These are phyloP conservation scores for Sugiyamaella mastotermitis DNA, from an alignment of 805 yeast species.

Conservation along the genomic window DNA sequence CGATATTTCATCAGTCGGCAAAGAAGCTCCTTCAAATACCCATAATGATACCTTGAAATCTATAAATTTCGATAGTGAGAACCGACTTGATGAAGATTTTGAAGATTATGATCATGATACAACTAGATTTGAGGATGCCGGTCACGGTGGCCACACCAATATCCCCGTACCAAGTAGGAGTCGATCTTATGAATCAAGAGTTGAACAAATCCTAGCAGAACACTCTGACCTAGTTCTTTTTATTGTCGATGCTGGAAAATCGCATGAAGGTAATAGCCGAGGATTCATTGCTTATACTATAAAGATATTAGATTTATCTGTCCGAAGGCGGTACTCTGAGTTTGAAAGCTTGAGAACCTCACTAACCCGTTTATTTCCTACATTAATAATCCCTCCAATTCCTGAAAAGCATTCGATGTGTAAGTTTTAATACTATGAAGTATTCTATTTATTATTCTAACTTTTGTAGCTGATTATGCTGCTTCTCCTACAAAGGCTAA, in stretches of 20 bases:
- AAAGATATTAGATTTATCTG: slow-evolving; percentile 51
- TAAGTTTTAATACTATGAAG: slow-evolving; percentile 17
- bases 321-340: slow-evolving; percentile 85
- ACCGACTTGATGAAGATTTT: neutral
- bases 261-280: slow-evolving; percentile 69
- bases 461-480: slow-evolving; percentile 42
- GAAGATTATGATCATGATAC: neutral
- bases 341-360: slow-evolving; percentile 77
- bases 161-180: neutral
- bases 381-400: slow-evolving; percentile 84
- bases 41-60: slow-evolving; percentile 4
- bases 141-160: neutral
- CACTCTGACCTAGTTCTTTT: slow-evolving; percentile 31
- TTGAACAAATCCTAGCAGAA: slow-evolving; percentile 29
- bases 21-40: neutral
- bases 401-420: slow-evolving; percentile 75
- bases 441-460: slow-evolving; percentile 6
- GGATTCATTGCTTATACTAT: slow-evolving; percentile 83
- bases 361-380: slow-evolving; percentile 68
- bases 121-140: neutral
- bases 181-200: slow-evolving; percentile 24
- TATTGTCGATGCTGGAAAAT: slow-evolving; percentile 80
- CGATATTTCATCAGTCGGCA: slow-evolving; percentile 6
- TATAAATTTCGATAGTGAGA: neutral
- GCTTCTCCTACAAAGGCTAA: slow-evolving; percentile 40